Conservation (phyloP, 345 rosid genomes). For the Hypericum perforatum region DNA sequence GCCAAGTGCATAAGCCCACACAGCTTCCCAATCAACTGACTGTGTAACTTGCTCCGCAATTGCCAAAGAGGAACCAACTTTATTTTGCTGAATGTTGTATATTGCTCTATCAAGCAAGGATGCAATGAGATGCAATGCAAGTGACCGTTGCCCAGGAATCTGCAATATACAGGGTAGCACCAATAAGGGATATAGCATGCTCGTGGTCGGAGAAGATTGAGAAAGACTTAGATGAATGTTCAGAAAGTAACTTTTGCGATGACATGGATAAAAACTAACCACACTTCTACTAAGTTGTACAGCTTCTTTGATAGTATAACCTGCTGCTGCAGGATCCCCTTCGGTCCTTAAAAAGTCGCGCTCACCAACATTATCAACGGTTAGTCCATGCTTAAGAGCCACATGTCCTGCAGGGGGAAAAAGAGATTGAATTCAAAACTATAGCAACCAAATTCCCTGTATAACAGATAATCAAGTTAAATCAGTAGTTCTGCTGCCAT, state of each 20-base stretch:
- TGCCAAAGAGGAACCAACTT: constrained; percentile 27
- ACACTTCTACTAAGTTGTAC: constrained; percentile 68
- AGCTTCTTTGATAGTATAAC: constrained; percentile 85
- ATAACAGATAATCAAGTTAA: no score
- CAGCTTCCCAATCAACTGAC: constrained; percentile 72
- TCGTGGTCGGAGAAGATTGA: constrained; percentile 3
- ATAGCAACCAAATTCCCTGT: background rate
- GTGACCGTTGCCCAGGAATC: constrained; percentile 78
- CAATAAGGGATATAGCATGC: background rate
- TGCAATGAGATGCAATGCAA: constrained; percentile 68
- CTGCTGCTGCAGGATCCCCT: constrained; percentile 86
- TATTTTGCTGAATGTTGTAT: constrained; percentile 33
- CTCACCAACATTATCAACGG: constrained; percentile 38
- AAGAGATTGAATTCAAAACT: background rate
- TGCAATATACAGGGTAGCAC: constrained; percentile 23
- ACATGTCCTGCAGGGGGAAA: constrained; percentile 32
- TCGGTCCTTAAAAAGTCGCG: constrained; percentile 81
- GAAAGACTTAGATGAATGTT: background rate
- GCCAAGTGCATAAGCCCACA: constrained; percentile 91
- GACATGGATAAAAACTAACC: constrained; percentile 31
- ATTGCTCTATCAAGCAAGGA: constrained; percentile 68
- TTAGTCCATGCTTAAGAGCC: constrained; percentile 14
- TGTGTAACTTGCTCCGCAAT: constrained; percentile 20
- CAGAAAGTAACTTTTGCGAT: background rate
- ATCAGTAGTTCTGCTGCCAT: no score